Base-by-base conservation (phyloP, 2,329 filamentous ascomycete species). In the Aspergillus amoenus region DNA sequence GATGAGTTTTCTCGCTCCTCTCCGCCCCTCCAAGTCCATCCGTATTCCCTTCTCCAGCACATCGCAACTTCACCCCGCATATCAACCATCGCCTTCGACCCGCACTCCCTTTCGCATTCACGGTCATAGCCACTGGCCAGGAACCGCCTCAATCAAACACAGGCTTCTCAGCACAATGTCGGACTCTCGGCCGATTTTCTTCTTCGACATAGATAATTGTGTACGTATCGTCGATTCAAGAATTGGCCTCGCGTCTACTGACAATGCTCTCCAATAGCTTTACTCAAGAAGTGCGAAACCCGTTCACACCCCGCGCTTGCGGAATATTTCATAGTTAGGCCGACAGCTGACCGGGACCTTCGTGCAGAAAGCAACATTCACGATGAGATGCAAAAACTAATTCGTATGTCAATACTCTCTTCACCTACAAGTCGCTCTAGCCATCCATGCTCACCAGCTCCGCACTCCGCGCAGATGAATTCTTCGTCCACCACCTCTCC, bases 121-220 rank as follows among this genome's bases (percentile, higher is more conserved):
- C 18, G 64, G 63, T 44, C 50, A 40, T 21, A 50, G n/a, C 17
- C 61, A 46, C 24, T 64, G 63, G 61, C 65, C 66, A 51, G 67
- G 68, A 57, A 50, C 68, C 18, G 61, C 53, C 22, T 9, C 27
- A 9, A 30, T 50, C 60, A 27, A 59, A 27, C 46, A 50, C 48
- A 43, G 27, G 13, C 39, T 50, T 39, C 45, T 59, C 48, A 64
- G 60, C 49, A 60, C 64, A 46, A 58, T 62, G 51, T 52, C 59
- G 58, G 75, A 79, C 62, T 64, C 69, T 59, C 73, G 84, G 61
- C 80, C 82, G 2, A 80, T 90, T 18, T 84, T 87, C 73, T 87
- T 85, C 74, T 97, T 97, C 71, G 94, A 99, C 72, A 97, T 99
- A 70, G 94, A 99, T 81, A 99, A 99, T 71, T 99, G 95, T 76